Evolutionary conservation across 495 filamentous ascomycete genomes (phyloP).

Genomic region (Filosporella fistucella): DNA sequence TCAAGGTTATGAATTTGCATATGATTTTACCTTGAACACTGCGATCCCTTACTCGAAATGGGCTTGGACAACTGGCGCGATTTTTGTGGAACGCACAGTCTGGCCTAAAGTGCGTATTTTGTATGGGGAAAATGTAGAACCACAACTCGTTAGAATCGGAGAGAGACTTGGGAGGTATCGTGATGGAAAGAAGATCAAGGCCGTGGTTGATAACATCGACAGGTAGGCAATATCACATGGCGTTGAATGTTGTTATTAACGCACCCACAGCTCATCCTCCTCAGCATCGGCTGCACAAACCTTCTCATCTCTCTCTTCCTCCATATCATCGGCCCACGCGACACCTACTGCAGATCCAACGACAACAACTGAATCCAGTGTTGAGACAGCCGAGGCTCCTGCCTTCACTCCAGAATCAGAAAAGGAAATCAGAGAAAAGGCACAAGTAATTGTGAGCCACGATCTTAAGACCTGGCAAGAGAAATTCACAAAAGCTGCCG

Average conservation of each 20-base stretch:
- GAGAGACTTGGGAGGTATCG: constrained; percentile 83
- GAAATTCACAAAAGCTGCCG: constrained; percentile 77
- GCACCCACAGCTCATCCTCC: constrained; percentile 14
- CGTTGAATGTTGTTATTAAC: constrained; percentile 4
- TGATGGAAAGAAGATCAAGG: constrained; percentile 57
- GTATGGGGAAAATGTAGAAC: constrained; percentile 89
- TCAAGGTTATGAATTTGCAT: constrained; percentile 62
- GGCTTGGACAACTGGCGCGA: constrained; percentile 59
- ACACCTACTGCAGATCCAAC: constrained; percentile 5
- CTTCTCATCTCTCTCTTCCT: constrained; percentile 23
- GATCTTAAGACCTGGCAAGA: constrained; percentile 81
- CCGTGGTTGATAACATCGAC: constrained; percentile 52
- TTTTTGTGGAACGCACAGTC: constrained; percentile 67
- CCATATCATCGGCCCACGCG: constrained; percentile 23
- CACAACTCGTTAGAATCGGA: constrained; percentile 87
- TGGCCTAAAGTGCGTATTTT: constrained; percentile 76
- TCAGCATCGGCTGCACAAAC: constrained; percentile 19
- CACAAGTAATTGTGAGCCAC: constrained; percentile 63
- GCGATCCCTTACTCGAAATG: constrained; percentile 67
- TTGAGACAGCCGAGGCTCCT: constrained; percentile 20
- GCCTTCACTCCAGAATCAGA: constrained; percentile 19
- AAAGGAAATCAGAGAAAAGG: constrained; percentile 35
- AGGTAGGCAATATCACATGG: constrained; percentile 23
- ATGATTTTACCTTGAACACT: constrained; percentile 63
- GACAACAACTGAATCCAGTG: constrained; percentile 15